Evolutionary conservation across 2,329 filamentous ascomycete species (phyloP), one percentile per base, ranked within the genome.

Genomic region (Colletotrichum destructivum): DNA sequence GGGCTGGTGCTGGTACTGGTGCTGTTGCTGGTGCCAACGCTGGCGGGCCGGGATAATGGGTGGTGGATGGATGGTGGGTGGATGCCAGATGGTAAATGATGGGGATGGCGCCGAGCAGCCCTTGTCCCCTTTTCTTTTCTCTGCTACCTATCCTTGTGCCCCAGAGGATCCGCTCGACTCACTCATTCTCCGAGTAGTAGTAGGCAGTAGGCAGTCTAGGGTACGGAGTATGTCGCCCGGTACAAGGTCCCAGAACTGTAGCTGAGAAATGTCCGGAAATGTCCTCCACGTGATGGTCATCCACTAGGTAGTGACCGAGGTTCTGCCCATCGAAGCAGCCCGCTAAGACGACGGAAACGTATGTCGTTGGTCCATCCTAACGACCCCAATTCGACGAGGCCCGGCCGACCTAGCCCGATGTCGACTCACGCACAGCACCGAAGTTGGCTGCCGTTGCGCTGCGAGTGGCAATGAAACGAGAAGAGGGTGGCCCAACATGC

Each of bases 1-100:
- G 44, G 56, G 42, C 57, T 12, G 51, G 51, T 54, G 44, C 44
- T 47, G 44, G 44, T 47, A 12, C 44, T 16, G 44, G 13, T n/a
- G 38, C 57, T 49, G 8, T 2, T 9, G 31, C 31, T 35, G 31
- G 31, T 40, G 26, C 26, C 26, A 31, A 40, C 46, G 69, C 57
- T 68, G 64, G 51, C 35, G 52, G 51, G 44, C 64, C 57, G 57
- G 65, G 69, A 69, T 63, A 26, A 55, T 47, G 54, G 18, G 21
- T 56, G 51, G 18, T 54, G 51, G 18, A 31, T 54, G 51, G 18
- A 31, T 18, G 18, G n/a, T 21, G 52, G 52, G 60, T 38, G 35
- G 35, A 38, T 38, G 35, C 31, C 31, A 35, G 35, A 40, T 40
- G 51, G 18, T 54, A 23, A 15, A 31, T 31, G 35, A 21, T 40